These are phyloP conservation scores for Microthlaspi erraticum DNA, from an alignment of 345 rosid genomes.

Conservation along the genomic window DNA sequence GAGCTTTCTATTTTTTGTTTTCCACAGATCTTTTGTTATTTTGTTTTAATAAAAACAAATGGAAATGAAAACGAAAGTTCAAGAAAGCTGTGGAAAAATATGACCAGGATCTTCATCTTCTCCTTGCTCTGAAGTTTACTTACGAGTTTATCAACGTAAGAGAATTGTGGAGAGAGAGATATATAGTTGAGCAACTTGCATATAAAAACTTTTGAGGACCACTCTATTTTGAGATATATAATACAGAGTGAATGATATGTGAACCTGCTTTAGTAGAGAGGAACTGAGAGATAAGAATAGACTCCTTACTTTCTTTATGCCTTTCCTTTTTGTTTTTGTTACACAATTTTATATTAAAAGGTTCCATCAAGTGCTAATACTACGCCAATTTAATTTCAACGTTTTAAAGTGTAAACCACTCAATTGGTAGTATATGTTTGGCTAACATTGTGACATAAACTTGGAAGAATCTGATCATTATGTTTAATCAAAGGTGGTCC, in stretches of 20 bases:
- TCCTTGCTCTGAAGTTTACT: conserved; percentile 2
- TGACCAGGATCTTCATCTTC: conserved; percentile 46
- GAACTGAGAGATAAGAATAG: conserved; percentile 42
- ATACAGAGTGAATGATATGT: conserved; percentile 41
- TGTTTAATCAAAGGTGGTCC: no score
- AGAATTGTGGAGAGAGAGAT: conserved; percentile 25
- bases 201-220: conserved; percentile 36
- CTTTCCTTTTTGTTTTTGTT: conserved; percentile 3
- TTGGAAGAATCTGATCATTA: no score
- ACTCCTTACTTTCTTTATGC: conserved; percentile 23
- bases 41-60: not conserved
- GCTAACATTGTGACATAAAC: no score
- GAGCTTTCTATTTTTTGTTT: conserved; percentile 35
- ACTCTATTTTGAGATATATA: conserved; percentile 33
- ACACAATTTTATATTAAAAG: not conserved
- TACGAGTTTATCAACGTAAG: not conserved
- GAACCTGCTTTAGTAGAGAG: conserved; percentile 37
- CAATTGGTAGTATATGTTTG: no score
- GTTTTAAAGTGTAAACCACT: not conserved
- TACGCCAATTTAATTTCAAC: conserved; percentile 1
- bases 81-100: conserved; percentile 49
- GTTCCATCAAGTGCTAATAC: not conserved
- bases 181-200: conserved; percentile 28
- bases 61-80: conserved; percentile 42
- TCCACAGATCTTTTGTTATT: not conserved